A percentile compares a stretch with the other conserved stretches of the same genome.
phyloP scores from a whole-genome alignment of 1,284 basidiomycete species.

The Omphalotus olearius region DNA sequence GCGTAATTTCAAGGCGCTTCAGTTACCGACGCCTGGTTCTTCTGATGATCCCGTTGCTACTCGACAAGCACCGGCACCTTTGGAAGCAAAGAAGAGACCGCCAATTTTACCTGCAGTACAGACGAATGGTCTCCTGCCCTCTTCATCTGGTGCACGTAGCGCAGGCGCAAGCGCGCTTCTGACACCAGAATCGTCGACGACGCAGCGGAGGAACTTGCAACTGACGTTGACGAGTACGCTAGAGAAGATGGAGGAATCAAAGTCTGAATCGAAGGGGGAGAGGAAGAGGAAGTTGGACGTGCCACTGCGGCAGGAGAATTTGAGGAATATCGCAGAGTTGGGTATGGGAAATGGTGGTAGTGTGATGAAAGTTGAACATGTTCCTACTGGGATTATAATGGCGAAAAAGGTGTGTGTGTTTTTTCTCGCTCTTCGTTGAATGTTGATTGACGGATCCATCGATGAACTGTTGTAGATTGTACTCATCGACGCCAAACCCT shows the following conservation, averaged over 20 bases:
- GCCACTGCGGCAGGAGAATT: slow-evolving; percentile 75
- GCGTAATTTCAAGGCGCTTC: slow-evolving; percentile 15
- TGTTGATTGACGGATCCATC: neutral
- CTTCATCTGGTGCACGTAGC: slow-evolving; percentile 23
- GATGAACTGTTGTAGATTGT: slow-evolving; percentile 67
- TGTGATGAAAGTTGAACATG: slow-evolving; percentile 90
- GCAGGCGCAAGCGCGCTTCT: slow-evolving; percentile 22
- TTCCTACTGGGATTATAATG: slow-evolving; percentile 85
- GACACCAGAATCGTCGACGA: slow-evolving; percentile 12
- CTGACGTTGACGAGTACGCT: slow-evolving; percentile 8
- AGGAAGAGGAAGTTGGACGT: slow-evolving; percentile 72
- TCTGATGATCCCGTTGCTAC: slow-evolving; percentile 12
- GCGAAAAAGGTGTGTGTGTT: slow-evolving; percentile 79
- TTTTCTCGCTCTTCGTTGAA: neutral
- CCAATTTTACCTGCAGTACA: slow-evolving; percentile 43
- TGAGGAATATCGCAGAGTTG: slow-evolving; percentile 82
- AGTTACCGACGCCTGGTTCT: slow-evolving; percentile 12
- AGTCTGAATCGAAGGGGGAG: slow-evolving; percentile 42
- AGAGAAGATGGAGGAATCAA: slow-evolving; percentile 9
- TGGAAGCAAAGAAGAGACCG: slow-evolving; percentile 43
- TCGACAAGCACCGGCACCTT: slow-evolving; percentile 13
- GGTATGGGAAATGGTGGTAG: slow-evolving; percentile 97
- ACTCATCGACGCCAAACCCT: slow-evolving; percentile 95
- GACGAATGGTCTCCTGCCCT: slow-evolving; percentile 35
- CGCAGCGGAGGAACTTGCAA: slow-evolving; percentile 11